These are phyloP conservation scores for Drechslera avenae DNA, from an alignment of 2,329 filamentous ascomycete genomes.

Conservation along the genomic window DNA sequence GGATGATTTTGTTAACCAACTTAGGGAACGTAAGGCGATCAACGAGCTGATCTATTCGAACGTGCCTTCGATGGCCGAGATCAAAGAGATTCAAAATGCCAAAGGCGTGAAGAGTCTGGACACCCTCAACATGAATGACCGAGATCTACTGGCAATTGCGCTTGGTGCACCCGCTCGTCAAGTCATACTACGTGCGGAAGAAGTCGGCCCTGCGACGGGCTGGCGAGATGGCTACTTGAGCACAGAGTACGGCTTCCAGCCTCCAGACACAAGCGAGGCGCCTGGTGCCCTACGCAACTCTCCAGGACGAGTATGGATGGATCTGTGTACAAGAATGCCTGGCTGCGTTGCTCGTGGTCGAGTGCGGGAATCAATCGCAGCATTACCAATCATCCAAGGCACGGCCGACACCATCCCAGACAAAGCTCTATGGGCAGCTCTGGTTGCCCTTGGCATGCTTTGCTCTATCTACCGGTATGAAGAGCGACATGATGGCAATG, in stretches of 20 bases:
- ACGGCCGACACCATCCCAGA: conserved; percentile 59
- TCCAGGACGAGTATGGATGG: conserved; percentile 60
- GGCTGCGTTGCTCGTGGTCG: conserved; percentile 58
- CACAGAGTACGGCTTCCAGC: conserved; percentile 59
- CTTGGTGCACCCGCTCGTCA: conserved; percentile 61
- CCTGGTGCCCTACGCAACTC: conserved; percentile 55
- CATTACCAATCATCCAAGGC: conserved; percentile 57
- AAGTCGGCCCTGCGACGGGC: conserved; percentile 57
- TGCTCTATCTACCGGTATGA: conserved; percentile 62
- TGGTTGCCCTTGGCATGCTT: conserved; percentile 60
- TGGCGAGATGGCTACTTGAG: conserved; percentile 62
- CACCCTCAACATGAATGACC: conserved; percentile 54
- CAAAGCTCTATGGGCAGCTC: conserved; percentile 59
- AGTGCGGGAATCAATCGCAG: conserved; percentile 57
- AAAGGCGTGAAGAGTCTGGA: conserved; percentile 55
- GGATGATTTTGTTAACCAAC: conserved; percentile 1
- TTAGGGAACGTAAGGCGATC: conserved; percentile 34
- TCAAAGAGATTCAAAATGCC: conserved; percentile 30
- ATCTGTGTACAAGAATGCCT: conserved; percentile 60
- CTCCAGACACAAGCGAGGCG: conserved; percentile 58
- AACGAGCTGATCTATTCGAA: conserved; percentile 35
- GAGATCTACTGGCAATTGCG: conserved; percentile 58
- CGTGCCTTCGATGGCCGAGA: conserved; percentile 32
- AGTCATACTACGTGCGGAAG: conserved; percentile 59
- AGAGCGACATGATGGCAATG: conserved; percentile 59